These are phyloP conservation scores for Fomitopsis pulvina DNA, from an alignment of 768 basidiomycete species.

Conservation along the genomic window DNA sequence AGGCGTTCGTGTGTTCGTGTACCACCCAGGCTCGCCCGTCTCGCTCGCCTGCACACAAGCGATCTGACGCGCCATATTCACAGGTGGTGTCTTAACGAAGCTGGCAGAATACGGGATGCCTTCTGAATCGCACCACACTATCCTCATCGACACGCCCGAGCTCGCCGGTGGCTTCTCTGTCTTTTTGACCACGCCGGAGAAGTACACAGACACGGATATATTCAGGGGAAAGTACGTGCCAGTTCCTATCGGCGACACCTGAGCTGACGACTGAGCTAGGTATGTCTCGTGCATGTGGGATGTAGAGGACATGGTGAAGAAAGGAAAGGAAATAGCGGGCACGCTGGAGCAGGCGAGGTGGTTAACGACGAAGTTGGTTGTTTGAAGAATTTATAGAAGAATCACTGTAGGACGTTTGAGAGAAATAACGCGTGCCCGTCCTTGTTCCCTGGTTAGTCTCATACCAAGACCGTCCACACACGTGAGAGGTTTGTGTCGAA, in stretches of 20 bases:
- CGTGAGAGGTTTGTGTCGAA: too few species aligned
- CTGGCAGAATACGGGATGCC: background rate
- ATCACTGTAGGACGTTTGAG: too few species aligned
- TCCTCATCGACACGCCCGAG: background rate
- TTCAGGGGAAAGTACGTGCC: background rate
- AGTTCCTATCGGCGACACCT: background rate
- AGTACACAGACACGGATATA: background rate
- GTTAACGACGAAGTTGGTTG: background rate
- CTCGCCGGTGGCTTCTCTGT: background rate
- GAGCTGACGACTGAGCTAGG: background rate
- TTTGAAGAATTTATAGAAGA: too few species aligned
- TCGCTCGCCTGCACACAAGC: too few species aligned
- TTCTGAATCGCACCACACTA: background rate
- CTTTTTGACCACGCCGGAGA: background rate
- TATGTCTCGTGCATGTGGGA: background rate
- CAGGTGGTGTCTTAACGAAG: background rate
- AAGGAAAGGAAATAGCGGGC: background rate
- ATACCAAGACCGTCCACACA: too few species aligned
- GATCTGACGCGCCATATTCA: too few species aligned
- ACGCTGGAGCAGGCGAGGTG: background rate
- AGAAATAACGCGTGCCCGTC: too few species aligned
- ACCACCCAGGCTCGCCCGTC: too few species aligned
- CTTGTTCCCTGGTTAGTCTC: too few species aligned
- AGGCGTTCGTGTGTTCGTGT: too few species aligned
- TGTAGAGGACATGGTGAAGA: background rate